Percentiles rank a stretch among this genome's conserved stretches.
Evolutionary conservation across 257 asterid species (phyloP).

Genomic region (Penstemon barbatus): DNA sequence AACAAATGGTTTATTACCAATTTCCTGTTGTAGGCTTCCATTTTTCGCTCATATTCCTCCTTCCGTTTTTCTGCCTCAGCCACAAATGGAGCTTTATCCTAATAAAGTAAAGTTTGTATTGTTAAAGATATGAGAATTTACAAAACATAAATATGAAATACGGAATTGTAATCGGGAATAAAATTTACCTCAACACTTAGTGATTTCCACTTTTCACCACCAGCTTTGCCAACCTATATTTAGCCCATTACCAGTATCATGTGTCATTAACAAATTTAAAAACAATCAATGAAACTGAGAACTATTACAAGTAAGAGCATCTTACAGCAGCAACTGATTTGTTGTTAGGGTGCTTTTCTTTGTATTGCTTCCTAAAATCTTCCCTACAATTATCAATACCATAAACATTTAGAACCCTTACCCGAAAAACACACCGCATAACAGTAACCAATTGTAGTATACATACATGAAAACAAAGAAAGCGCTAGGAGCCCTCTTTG

Average conservation of each 20-base stretch:
- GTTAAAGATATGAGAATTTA: background rate
- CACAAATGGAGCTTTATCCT: constrained; percentile 64
- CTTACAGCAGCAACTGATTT: constrained; percentile 75
- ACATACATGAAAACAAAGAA: constrained; percentile 72
- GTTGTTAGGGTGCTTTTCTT: constrained; percentile 59
- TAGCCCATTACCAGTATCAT: background rate
- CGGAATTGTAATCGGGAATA: background rate
- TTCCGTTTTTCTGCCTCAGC: constrained; percentile 59
- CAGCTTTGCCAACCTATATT: constrained; percentile 71
- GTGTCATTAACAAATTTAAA: background rate
- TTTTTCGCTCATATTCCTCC: constrained; percentile 53
- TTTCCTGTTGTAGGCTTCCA: constrained; percentile 72
- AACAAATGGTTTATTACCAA: constrained; percentile 43
- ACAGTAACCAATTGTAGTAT: background rate
- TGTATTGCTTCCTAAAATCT: constrained; percentile 56
- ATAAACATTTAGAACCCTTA: background rate
- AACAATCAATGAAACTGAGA: background rate
- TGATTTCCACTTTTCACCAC: constrained; percentile 67
- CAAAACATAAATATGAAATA: no score
- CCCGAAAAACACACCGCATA: background rate
- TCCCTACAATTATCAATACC: constrained; percentile 45
- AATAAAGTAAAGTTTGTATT: background rate
- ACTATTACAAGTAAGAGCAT: background rate
- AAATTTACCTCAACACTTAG: constrained; percentile 47
- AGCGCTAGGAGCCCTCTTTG: constrained; percentile 71